These are phyloP conservation scores for Penicillium desertorum DNA, from an alignment of 495 filamentous ascomycete genomes.

Conservation along the genomic window DNA sequence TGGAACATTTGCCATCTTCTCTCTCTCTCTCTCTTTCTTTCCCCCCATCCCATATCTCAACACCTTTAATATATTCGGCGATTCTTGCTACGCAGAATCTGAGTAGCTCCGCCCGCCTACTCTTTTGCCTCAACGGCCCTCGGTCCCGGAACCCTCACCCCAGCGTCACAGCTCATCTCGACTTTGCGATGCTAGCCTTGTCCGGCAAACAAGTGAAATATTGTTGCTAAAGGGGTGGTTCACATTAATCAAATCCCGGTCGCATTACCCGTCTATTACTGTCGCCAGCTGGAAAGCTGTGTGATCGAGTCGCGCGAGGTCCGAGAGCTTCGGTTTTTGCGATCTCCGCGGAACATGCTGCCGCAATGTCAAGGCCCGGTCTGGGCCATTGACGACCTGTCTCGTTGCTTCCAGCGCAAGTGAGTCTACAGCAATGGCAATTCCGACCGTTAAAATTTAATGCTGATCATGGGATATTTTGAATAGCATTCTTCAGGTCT, in stretches of 20 bases:
- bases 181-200: slow-evolving; percentile 33
- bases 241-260: not conserved
- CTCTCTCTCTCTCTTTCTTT: slow-evolving; percentile 6
- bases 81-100: not conserved
- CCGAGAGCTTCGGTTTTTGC: slow-evolving; percentile 19
- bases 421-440: slow-evolving; percentile 35
- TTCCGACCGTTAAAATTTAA: slow-evolving; percentile 7
- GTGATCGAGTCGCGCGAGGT: slow-evolving; percentile 9
- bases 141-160: slow-evolving; percentile 7
- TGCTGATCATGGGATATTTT: slow-evolving; percentile 19
- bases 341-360: slow-evolving; percentile 52
- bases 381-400: slow-evolving; percentile 89
- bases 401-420: slow-evolving; percentile 85
- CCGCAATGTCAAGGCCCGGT: slow-evolving; percentile 74
- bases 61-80: not conserved
- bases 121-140: slow-evolving; percentile 9
- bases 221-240: slow-evolving; percentile 17
- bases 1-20: slow-evolving; percentile 17
- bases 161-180: slow-evolving; percentile 12
- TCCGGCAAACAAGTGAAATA: slow-evolving; percentile 20
- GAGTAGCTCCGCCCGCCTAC: slow-evolving; percentile 1
- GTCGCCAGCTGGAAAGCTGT: slow-evolving; percentile 7
- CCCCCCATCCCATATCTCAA: slow-evolving; percentile 2
- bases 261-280: slow-evolving; percentile 10
- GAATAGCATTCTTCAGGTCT: slow-evolving; percentile 75